Base-by-base conservation (phyloP, 805 yeast species). In the Blastobotrys muscicola region DNA sequence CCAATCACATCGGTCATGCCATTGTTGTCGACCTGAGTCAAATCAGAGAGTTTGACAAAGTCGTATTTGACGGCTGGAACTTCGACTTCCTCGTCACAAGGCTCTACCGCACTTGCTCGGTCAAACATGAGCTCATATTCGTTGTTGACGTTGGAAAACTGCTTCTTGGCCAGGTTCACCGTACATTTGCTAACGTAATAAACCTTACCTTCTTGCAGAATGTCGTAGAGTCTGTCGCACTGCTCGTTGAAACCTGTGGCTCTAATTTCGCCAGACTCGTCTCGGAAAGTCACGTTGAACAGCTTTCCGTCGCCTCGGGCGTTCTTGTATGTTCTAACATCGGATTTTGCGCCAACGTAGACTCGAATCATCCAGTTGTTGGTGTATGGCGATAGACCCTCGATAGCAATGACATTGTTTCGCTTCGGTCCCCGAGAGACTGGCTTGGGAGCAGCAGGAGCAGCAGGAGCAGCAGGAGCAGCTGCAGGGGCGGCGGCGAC, bases 261-360 rank as follows among this genome's bases (percentile, higher is more conserved):
- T 57, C 92, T 75, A 54, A 92, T 92, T 67, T 92, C 97, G 56
- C 92, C 95, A 4, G 96, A 83, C 60, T 92, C 95, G 60, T 92
- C 98, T 45, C 90, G 66, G 46, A 92, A 78, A 53, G 86, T 85
- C 29, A 86, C 85, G 54, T 82, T 83, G 69, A 92, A 87, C 47
- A 92, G 72, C 62, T 85, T 84, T 44, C 98, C 98, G 50, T 81
- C 85, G 45, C 96, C 95, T 55, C 80, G 75, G 49, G 76, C 80
- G 55, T 85, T 86, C 42, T 85, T 76, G 90, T 90, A 92, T 32
- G 85, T 84, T 62, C 85, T 80, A 53, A 90, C 72, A 48, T 86
- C 96, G 44, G 90, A 78, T 63, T 90, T 92, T 62, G 74, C 80
- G 1, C 94, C 80, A 20, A 87, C 92, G 59, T 97, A 78, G 1